These are phyloP conservation scores for Cyclotella kingstonii DNA, from an alignment of 108 stramenopile genomes.

Conservation along the genomic window DNA sequence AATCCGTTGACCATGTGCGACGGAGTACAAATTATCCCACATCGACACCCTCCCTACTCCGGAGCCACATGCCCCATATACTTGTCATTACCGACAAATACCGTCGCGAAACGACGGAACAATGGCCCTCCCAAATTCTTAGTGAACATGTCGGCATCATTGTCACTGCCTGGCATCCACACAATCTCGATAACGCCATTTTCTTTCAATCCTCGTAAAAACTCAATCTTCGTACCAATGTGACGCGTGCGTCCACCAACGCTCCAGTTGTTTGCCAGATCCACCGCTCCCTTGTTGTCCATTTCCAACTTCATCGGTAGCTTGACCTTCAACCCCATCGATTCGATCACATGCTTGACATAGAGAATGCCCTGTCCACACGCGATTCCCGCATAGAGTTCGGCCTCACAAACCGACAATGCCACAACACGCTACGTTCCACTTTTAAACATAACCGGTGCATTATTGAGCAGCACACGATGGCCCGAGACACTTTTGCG, in stretches of 20 bases:
- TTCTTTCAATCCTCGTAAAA: constrained; percentile 15
- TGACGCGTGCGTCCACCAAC: constrained; percentile 15
- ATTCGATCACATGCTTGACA: background rate
- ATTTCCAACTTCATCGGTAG: constrained; percentile 19
- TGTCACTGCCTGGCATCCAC: constrained; percentile 5
- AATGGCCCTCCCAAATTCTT: constrained; percentile 3
- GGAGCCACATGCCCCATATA: background rate
- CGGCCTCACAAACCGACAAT: constrained; percentile 13
- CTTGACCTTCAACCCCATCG: constrained; percentile 10
- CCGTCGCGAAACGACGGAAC: background rate
- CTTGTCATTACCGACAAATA: constrained; percentile 1
- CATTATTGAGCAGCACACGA: constrained; percentile 1
- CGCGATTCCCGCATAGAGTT: background rate
- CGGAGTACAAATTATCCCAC: background rate
- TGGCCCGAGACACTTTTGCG: constrained; percentile 12
- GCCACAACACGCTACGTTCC: constrained; percentile 5
- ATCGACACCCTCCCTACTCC: constrained; percentile 4
- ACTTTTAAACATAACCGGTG: constrained; percentile 4
- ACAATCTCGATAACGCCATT: background rate
- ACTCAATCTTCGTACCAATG: background rate
- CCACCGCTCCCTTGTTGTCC: constrained; percentile 23
- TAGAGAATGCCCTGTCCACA: constrained; percentile 14
- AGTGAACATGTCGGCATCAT: constrained; percentile 20
- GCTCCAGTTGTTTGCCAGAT: constrained; percentile 24
- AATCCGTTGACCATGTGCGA: too few relatives aligned